phyloP scores from a whole-genome alignment of 73 alveolate species.

The Halteria grandinella region DNA sequence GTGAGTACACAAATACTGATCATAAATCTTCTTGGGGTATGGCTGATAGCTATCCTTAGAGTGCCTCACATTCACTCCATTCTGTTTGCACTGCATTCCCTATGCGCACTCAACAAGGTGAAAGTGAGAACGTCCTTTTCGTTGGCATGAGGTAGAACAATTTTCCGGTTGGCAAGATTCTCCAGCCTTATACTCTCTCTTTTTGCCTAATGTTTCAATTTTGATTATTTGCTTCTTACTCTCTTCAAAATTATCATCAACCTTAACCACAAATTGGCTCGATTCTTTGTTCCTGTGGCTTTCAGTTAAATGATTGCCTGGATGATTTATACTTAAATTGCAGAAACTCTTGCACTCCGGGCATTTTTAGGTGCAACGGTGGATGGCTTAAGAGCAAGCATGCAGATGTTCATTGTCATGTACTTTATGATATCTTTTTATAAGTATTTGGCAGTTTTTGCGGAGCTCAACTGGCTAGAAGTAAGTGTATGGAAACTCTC shows the following conservation, averaged over 20 bases:
- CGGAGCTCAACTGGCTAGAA: slow-evolving; percentile 7
- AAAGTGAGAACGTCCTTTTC: slow-evolving; percentile 68
- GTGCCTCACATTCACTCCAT: slow-evolving; percentile 44
- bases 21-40: not conserved
- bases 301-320: slow-evolving; percentile 46
- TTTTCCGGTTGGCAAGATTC: slow-evolving; percentile 64
- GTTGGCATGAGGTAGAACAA: slow-evolving; percentile 39
- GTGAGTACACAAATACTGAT: slow-evolving; percentile 34
- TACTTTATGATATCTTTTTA: not conserved
- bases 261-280: slow-evolving; percentile 37
- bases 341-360: slow-evolving; percentile 63
- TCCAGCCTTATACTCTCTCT: slow-evolving; percentile 45
- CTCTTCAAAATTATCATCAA: too few relatives aligned
- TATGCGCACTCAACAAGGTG: slow-evolving; percentile 49
- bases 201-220: slow-evolving; percentile 1
- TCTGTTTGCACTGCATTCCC: slow-evolving; percentile 27
- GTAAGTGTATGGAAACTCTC: slow-evolving; percentile 20
- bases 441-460: not conserved
- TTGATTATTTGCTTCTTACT: too few relatives aligned
- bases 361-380: slow-evolving; percentile 50
- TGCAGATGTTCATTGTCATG: not conserved
- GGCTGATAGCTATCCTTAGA: slow-evolving; percentile 49
- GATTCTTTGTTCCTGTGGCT: slow-evolving; percentile 63
- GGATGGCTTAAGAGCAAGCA: not conserved
- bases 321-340: slow-evolving; percentile 32